phyloP scores from a whole-genome alignment of 495 filamentous ascomycete genomes.

The Emericellopsis terricola region DNA sequence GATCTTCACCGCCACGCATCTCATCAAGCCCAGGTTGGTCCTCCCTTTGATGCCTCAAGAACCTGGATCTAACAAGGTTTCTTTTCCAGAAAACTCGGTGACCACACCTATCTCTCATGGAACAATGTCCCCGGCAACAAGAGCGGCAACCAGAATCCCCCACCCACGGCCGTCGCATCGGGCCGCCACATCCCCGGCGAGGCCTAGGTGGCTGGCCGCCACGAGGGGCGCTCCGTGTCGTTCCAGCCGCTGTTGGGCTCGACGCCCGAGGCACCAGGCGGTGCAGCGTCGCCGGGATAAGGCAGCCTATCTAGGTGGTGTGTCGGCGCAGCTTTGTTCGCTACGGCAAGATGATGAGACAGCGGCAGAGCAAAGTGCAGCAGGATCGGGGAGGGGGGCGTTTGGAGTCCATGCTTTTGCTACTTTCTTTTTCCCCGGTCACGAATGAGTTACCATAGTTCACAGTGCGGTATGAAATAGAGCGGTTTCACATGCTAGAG shows the following conservation, averaged over 20 bases:
- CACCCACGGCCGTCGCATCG: conserved; percentile 15
- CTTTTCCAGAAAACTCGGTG: conserved; percentile 66
- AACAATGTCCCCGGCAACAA: conserved; percentile 66
- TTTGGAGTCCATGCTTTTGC: background rate
- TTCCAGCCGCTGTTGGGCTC: background rate
- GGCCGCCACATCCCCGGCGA: conserved; percentile 9
- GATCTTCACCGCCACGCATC: conserved; percentile 74
- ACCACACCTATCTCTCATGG: conserved; percentile 95
- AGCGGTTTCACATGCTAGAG: no score
- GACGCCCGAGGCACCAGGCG: background rate
- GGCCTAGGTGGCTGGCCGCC: conserved; percentile 1
- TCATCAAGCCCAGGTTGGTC: conserved; percentile 69
- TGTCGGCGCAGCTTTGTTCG: no score
- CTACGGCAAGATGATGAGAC: background rate
- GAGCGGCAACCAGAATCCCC: conserved; percentile 26
- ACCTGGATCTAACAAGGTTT: background rate
- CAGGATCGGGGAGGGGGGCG: background rate
- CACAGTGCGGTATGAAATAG: no score
- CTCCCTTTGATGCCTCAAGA: background rate
- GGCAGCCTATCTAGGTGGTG: no score
- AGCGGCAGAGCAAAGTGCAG: background rate
- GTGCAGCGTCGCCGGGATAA: no score
- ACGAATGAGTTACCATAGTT: no score
- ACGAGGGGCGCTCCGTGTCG: no score
- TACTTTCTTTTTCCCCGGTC: background rate